Conservation (phyloP, 2,329 filamentous ascomycete genomes). For the Nemania sp. region DNA sequence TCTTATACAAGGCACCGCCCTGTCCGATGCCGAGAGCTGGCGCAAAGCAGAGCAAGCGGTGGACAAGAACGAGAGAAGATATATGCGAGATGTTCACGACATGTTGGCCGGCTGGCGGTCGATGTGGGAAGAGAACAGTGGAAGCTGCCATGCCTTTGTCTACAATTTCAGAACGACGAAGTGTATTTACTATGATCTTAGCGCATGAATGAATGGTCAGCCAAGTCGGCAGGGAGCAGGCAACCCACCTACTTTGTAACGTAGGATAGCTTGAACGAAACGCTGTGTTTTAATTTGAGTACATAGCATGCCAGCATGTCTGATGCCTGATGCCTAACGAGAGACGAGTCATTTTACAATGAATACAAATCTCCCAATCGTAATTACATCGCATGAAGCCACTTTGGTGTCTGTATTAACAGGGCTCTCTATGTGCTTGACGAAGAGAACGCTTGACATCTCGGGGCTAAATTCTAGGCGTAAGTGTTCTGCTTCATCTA, state of each 20-base stretch:
- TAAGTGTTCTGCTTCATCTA: neutral
- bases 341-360: conserved; percentile 12
- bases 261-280: conserved; percentile 1
- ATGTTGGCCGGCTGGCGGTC: conserved; percentile 67
- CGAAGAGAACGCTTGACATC: neutral
- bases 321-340: conserved; percentile 23
- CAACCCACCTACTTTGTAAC: neutral
- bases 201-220: conserved; percentile 15
- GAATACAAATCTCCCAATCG: neutral
- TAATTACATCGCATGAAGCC: neutral
- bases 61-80: conserved; percentile 77
- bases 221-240: neutral
- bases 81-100: conserved; percentile 81
- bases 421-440: neutral
- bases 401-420: neutral
- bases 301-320: too few species aligned
- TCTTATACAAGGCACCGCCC: conserved; percentile 70
- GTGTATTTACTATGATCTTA: conserved; percentile 84
- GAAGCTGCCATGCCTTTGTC: conserved; percentile 76
- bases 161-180: conserved; percentile 89
- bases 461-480: neutral
- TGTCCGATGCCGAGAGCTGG: conserved; percentile 86
- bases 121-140: conserved; percentile 58
- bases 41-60: conserved; percentile 77
- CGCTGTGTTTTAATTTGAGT: conserved; percentile 3